A percentile compares a stretch with the other conserved stretches of the same genome.
phyloP scores from a whole-genome alignment of 352 stramenopile genomes.

The Globisporangium alternatum region DNA sequence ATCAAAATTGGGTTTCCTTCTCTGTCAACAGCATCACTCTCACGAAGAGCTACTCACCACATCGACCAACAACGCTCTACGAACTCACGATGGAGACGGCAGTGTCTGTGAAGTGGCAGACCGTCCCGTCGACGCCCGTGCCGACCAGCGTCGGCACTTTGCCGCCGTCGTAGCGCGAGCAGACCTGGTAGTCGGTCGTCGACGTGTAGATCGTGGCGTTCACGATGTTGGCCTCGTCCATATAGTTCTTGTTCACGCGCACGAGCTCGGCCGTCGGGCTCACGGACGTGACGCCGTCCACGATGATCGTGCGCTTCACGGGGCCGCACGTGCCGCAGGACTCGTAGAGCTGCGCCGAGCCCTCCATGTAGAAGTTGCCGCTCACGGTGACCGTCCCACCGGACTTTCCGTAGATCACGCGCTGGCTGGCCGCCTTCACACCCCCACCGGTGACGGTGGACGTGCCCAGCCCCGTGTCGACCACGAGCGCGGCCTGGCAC shows the following conservation, averaged over 20 bases:
- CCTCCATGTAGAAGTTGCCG: slow-evolving; percentile 52
- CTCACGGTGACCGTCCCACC: slow-evolving; percentile 49
- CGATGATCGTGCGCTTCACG: slow-evolving; percentile 46
- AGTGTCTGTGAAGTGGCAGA: slow-evolving; percentile 31
- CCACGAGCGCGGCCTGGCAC: slow-evolving; percentile 44
- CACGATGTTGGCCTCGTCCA: slow-evolving; percentile 49
- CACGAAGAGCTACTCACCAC: too few species aligned
- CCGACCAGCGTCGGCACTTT: slow-evolving; percentile 25
- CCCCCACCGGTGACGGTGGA: slow-evolving; percentile 58
- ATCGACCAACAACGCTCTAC: slow-evolving; percentile 6
- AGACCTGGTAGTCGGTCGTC: slow-evolving; percentile 22
- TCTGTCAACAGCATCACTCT: slow-evolving; percentile 1
- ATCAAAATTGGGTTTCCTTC: too few species aligned
- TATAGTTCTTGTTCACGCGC: slow-evolving; percentile 72
- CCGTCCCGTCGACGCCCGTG: slow-evolving; percentile 20
- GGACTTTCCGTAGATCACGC: slow-evolving; percentile 44
- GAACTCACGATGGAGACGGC: slow-evolving; percentile 23
- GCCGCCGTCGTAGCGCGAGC: slow-evolving; percentile 30
- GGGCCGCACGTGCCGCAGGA: slow-evolving; percentile 63
- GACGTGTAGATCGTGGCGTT: slow-evolving; percentile 38
- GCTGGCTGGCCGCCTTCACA: slow-evolving; percentile 34
- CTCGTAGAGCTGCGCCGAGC: slow-evolving; percentile 46
- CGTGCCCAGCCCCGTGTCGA: slow-evolving; percentile 51
- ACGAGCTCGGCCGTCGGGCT: slow-evolving; percentile 55
- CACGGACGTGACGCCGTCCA: slow-evolving; percentile 49